Conservation (phyloP, 495 filamentous ascomycete species). For the Trichoderma orchidacearum region DNA sequence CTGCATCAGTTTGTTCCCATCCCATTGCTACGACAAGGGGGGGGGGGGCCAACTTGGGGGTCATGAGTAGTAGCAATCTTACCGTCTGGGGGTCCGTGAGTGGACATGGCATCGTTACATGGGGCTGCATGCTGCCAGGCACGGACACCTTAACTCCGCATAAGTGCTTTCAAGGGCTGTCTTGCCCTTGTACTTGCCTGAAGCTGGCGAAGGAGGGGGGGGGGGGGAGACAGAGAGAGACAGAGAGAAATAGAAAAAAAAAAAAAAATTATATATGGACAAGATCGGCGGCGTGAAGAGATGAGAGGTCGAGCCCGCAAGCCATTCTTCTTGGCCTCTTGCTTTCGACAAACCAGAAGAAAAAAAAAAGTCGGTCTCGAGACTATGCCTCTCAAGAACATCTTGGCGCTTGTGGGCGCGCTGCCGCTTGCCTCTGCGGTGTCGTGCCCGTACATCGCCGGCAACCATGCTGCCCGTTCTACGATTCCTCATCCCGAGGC, state of each 20-base stretch:
- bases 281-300: background rate
- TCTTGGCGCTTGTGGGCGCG: background rate
- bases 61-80: background rate
- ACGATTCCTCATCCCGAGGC: background rate
- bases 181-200: background rate
- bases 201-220: background rate
- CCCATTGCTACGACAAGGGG: no score
- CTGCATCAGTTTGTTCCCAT: background rate
- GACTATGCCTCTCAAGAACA: background rate
- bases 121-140: background rate
- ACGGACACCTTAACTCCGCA: background rate
- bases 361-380: no score
- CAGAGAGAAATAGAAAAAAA: background rate
- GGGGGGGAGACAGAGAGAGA: background rate
- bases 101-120: background rate
- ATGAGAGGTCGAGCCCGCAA: background rate
- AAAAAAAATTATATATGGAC: background rate
- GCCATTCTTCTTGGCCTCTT: background rate
- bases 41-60: background rate
- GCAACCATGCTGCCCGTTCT: background rate
- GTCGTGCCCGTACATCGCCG: background rate
- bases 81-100: background rate
- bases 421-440: background rate
- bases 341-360: background rate
- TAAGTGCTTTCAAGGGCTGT: background rate